Evolutionary conservation across 2,329 filamentous ascomycete genomes (phyloP), one percentile per base, ranked within the genome.

Genomic region (Claviceps capensis): DNA sequence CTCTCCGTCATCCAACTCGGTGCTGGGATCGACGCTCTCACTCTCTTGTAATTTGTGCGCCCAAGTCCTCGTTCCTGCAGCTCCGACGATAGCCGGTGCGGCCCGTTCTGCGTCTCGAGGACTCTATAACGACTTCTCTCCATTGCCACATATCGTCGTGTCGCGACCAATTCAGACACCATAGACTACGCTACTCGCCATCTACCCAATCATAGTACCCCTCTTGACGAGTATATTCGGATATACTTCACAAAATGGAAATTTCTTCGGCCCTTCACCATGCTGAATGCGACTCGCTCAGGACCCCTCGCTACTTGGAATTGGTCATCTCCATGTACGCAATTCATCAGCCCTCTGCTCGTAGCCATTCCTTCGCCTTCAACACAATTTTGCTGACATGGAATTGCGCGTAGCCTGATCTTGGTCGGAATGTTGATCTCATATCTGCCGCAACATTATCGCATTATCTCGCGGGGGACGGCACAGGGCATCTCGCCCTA

Each of bases 401-500:
- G 5, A 13, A 16, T 14, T 5, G 41, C 22, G 11, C 30, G 13
- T 59, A 81, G 78, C 55, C 64, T 95, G 61, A 88, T 97, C 59
- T 75, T 97, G 55, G 65, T 95, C 60, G 91, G 91, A 53, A 90
- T 97, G 61, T 75, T 96, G 55, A 72, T 95, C 53, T 97, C 91
- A 37, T 98, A 98, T 71, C 77, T 97, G 2, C 93, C 93, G 1
- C 93, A 98, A 66, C 91, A 97, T 69, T 79, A 85, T 66, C 88
- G 93, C 62, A 97, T 98, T 69, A 87, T 95, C 59, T 75, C 79
- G 42, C 81, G 89, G 52, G 81, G 83, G 55, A 93, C 88, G 14
- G 94, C 91, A 22, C 91, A 95, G 66, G 93, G 93, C 56, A 90
- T 98, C 56, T 96, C 90, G 34, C 91, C 93, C 8, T 93, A 91